phyloP scores from a whole-genome alignment of 2,329 filamentous ascomycete species.

The Cladosporium sp. region DNA sequence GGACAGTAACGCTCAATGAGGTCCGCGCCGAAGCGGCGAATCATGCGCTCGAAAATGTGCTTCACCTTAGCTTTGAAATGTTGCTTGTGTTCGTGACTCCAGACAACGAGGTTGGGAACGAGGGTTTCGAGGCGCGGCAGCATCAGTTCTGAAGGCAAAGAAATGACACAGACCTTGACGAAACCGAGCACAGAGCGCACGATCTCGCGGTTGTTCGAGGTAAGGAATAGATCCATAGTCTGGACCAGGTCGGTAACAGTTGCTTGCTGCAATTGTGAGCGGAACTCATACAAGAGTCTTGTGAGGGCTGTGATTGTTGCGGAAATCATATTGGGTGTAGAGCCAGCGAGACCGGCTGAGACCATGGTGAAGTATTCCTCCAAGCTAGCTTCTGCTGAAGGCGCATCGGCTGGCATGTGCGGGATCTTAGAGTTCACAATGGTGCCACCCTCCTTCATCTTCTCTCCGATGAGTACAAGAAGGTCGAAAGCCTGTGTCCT shows the following conservation, averaged over 20 bases:
- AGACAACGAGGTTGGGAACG: conserved; percentile 87
- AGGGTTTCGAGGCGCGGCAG: conserved; percentile 73
- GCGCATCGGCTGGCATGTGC: conserved; percentile 78
- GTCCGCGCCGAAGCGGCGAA: conserved; percentile 84
- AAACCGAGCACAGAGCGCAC: conserved; percentile 93
- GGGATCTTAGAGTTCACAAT: conserved; percentile 86
- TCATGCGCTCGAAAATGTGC: conserved; percentile 93
- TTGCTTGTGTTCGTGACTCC: conserved; percentile 97
- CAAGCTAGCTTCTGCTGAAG: conserved; percentile 73
- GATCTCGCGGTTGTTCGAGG: conserved; percentile 94
- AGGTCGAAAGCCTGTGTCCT: conserved; percentile 86
- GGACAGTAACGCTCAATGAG: conserved; percentile 77
- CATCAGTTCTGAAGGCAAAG: conserved; percentile 76
- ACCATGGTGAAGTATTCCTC: conserved; percentile 99
- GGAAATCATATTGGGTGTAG: conserved; percentile 94
- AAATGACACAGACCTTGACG: conserved; percentile 91
- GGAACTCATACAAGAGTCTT: conserved; percentile 91
- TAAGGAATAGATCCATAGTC: conserved; percentile 94
- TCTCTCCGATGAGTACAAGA: conserved; percentile 82
- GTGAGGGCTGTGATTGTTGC: conserved; percentile 94
- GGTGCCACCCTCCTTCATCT: conserved; percentile 70
- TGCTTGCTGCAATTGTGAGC: conserved; percentile 64
- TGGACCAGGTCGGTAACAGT: conserved; percentile 83
- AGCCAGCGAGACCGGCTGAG: conserved; percentile 87
- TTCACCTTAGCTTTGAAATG: conserved; percentile 97